Evolutionary conservation across 2,329 filamentous ascomycete species (phyloP).

Genomic region (Davidsoniella neocaledoniae): DNA sequence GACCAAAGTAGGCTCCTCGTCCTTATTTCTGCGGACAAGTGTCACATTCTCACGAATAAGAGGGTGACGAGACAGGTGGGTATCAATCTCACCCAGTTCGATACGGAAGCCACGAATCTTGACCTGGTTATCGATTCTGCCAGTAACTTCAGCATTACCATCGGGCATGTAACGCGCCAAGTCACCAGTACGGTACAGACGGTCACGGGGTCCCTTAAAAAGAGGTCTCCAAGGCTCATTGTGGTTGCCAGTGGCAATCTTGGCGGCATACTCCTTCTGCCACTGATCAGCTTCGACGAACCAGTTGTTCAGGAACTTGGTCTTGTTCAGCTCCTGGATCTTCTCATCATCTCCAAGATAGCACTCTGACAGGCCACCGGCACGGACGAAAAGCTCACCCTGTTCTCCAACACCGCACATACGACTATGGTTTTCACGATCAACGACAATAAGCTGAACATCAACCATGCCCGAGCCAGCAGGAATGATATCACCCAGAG

Average conservation of each 20-base stretch:
- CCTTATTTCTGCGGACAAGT: slow-evolving; percentile 63
- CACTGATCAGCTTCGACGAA: slow-evolving; percentile 58
- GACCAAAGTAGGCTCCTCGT: slow-evolving; percentile 73
- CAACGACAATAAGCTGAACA: slow-evolving; percentile 74
- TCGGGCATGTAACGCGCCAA: slow-evolving; percentile 56
- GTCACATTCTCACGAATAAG: slow-evolving; percentile 75
- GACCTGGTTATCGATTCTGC: slow-evolving; percentile 73
- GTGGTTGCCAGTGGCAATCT: slow-evolving; percentile 8
- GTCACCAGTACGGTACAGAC: slow-evolving; percentile 77
- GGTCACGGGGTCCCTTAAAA: slow-evolving; percentile 69
- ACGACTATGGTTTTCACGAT: slow-evolving; percentile 46
- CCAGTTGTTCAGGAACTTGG: slow-evolving; percentile 76
- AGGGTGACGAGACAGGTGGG: slow-evolving; percentile 55
- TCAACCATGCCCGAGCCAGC: slow-evolving; percentile 76
- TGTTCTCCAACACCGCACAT: slow-evolving; percentile 67
- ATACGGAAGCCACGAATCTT: slow-evolving; percentile 95
- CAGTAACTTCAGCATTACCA: slow-evolving; percentile 61
- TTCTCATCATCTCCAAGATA: slow-evolving; percentile 46
- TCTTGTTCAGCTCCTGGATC: slow-evolving; percentile 41
- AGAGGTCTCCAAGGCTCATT: slow-evolving; percentile 58
- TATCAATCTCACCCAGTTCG: slow-evolving; percentile 86
- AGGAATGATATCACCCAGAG: slow-evolving; percentile 52
- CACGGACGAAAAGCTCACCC: slow-evolving; percentile 70
- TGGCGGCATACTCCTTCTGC: slow-evolving; percentile 23
- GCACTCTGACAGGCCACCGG: slow-evolving; percentile 68